Base-by-base conservation (phyloP, 2,329 filamentous ascomycete genomes). In the Epichloe coenophiala region DNA sequence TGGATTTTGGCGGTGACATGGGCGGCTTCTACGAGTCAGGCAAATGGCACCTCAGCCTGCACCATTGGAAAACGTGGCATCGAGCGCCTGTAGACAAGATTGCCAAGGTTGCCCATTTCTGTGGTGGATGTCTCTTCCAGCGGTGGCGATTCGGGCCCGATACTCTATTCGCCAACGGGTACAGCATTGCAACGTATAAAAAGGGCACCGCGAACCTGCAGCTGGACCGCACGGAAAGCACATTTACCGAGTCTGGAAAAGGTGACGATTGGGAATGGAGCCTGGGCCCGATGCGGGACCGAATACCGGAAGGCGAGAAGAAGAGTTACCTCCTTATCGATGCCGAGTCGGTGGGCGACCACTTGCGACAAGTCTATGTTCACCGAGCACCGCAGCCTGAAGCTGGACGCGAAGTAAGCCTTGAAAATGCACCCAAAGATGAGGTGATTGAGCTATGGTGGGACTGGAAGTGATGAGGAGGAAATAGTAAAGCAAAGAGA, bases 51-150 rank as follows among this genome's bases (percentile, higher is more conserved):
- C 63, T 81, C 12, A 79, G 73, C 47, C 65, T 83, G 6, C 79
- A 83, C 60, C 79, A 83, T 65, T 82, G 78, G 77, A 81, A 80
- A 60, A 76, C 71, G 12, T 81, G 78, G 76, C 78, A 79, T 62
- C 58, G 68, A 8, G 68, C 67, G 27, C 73, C 72, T 1, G 57
- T 58, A n/a, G 56, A 56, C 39, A 55, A 54, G 40, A 57, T 57
- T 35, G 51, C 51, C 52, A 55, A 55, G 51, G 6, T 56, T 9
- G 48, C 45, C 43, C 38, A 52, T 1, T 53, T 78, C n/a, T 82
- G 79, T 56, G 78, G 79, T 5, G 72, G 74, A 45, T 82, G 78
- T 52, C 71, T 81, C 54, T 63, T 83, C 46, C 75, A 78, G 57
- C 70, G 79, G 23, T 82, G 72, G 67, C 66, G 71, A 43, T 71